Percentiles rank a stretch among this genome's conserved stretches.
These are phyloP conservation scores for Talaromyces sp. DNA, from an alignment of 2,329 filamentous ascomycete species.

Conservation along the genomic window DNA sequence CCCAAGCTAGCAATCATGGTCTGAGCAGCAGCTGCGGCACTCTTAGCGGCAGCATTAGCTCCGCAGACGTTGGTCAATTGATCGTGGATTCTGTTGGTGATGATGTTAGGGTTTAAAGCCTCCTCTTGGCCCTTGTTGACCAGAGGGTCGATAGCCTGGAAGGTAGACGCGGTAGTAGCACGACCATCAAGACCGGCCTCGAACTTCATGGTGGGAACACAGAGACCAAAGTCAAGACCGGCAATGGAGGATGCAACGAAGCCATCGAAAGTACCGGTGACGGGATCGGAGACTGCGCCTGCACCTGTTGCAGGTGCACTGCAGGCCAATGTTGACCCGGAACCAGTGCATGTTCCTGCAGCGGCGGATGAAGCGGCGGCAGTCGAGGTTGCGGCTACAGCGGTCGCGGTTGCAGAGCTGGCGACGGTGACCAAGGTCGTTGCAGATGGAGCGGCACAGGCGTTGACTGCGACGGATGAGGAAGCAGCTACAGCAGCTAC, in stretches of 20 bases:
- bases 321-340: background rate
- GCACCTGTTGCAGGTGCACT: background rate
- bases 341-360: constrained; percentile 2
- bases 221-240: constrained; percentile 49
- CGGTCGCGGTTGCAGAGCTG: background rate
- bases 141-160: constrained; percentile 62
- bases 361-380: background rate
- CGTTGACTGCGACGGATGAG: constrained; percentile 17
- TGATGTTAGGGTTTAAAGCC: constrained; percentile 68
- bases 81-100: constrained; percentile 68
- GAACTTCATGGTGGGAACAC: constrained; percentile 55
- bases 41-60: constrained; percentile 58
- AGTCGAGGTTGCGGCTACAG: constrained; percentile 4
- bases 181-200: constrained; percentile 53
- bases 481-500: constrained; percentile 17
- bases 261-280: constrained; percentile 2
- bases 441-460: constrained; percentile 1
- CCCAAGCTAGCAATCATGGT: constrained; percentile 48
- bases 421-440: constrained; percentile 1
- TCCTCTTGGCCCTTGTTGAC: constrained; percentile 62
- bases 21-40: constrained; percentile 53
- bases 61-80: constrained; percentile 64
- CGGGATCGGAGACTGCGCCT: background rate
- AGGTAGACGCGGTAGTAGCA: constrained; percentile 58
- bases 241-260: constrained; percentile 20